Base-by-base conservation (phyloP, 2,329 filamentous ascomycete genomes). In the Aureobasidium melanogenum region DNA sequence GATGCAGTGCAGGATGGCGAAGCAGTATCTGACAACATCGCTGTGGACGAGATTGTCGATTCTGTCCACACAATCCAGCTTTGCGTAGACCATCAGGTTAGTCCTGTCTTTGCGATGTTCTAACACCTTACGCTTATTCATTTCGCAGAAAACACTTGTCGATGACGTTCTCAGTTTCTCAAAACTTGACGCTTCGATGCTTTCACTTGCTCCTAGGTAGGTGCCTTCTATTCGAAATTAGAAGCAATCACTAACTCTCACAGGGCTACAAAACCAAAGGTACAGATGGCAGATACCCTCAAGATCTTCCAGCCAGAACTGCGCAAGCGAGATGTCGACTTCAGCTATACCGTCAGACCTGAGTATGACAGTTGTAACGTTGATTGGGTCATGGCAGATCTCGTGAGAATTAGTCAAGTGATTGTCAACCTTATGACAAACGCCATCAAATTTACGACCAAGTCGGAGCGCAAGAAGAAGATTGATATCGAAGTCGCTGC, bases 1-100 rank as follows among this genome's bases (percentile, higher is more conserved):
- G 68, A 69, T 17, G 67, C 68, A 17, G 54, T 62, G 10, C 1
- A 63, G 66, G 26, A 60, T 58, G n/a, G 60, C 8, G 17, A 65
- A 34, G 64, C 62, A 9, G 60, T 64, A 22, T 30, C 62, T 5
- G 54, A 65, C 14, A 63, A 67, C 24, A 58, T 69, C 17, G 61
- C 66, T 34, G 56, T 63, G 14, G 54, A 60, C 7, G 62, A 65
- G 12, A 69, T 72, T 41, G 60, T 59, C 2, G 67, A 70, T 50
- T 66, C 70, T 2, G 64, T 69, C 2, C 66, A 69, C 30, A 70
- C 75, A 0, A 78, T 79, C 19, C 64, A 75, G 8, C 69, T 77
- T 6, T 79, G 76, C 61, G 73, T 77, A 2, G 70, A 69, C 14
- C 76, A 79, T 62, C 76, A 78, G 60, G 50, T 39, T 17, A 41